phyloP scores from a whole-genome alignment of 2,329 filamentous ascomycete species.

The Tolypocladium inflatum region DNA sequence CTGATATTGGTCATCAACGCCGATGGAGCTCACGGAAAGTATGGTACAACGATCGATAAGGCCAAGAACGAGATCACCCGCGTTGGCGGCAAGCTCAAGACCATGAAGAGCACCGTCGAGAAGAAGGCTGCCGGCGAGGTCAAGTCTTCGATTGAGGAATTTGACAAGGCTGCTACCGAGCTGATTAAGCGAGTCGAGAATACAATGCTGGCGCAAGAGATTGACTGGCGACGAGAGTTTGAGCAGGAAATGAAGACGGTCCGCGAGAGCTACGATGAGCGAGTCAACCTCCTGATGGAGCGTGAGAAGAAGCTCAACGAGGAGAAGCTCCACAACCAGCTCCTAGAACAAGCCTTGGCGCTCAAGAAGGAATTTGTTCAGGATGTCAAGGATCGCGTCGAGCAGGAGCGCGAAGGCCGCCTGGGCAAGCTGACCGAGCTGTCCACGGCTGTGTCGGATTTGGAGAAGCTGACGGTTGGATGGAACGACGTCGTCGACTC shows the following conservation, averaged over 20 bases:
- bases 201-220: constrained; percentile 72
- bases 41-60: constrained; percentile 68
- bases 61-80: constrained; percentile 75
- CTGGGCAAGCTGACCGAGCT: constrained; percentile 80
- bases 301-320: constrained; percentile 73
- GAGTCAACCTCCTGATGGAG: constrained; percentile 69
- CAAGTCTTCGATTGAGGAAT: constrained; percentile 60
- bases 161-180: constrained; percentile 78
- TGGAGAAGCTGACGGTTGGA: constrained; percentile 77
- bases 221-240: constrained; percentile 78
- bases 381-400: constrained; percentile 72
- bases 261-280: constrained; percentile 67
- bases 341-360: constrained; percentile 82
- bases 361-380: constrained; percentile 77
- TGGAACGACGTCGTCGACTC: constrained; percentile 88
- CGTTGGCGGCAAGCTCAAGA: constrained; percentile 69
- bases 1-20: constrained; percentile 90
- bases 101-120: constrained; percentile 60
- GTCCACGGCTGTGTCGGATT: constrained; percentile 64
- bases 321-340: constrained; percentile 71
- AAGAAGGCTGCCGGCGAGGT: constrained; percentile 68
- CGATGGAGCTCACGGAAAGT: constrained; percentile 69
- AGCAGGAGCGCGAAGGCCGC: constrained; percentile 78
- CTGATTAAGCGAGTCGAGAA: constrained; percentile 82
- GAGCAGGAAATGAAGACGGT: constrained; percentile 76